A percentile compares a stretch with the other conserved stretches of the same genome.
Conservation (phyloP, 305 asterid genomes). For the Rubia balearica region DNA sequence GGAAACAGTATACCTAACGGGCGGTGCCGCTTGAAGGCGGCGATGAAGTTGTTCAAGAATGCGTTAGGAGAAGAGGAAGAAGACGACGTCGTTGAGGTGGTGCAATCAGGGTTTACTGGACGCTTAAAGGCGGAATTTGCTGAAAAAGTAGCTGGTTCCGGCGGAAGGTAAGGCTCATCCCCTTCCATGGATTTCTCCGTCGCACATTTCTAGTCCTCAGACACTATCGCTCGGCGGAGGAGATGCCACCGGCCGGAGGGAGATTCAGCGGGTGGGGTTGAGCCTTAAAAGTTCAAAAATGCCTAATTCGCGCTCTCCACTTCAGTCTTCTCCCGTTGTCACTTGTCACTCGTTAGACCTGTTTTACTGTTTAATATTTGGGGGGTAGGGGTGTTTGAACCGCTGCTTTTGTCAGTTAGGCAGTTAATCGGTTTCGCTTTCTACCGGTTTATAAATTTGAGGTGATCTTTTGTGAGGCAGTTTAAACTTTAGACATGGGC, state of each 20-base stretch:
- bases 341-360: no score
- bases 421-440: no score
- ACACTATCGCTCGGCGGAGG: background rate
- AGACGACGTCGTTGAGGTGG: constrained; percentile 52
- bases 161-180: constrained; percentile 81
- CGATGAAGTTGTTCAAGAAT: constrained; percentile 6
- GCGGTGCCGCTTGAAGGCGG: constrained; percentile 41
- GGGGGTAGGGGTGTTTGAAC: no score
- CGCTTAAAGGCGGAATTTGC: constrained; percentile 34
- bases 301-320: constrained; percentile 11
- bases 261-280: background rate
- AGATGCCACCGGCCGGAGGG: constrained; percentile 7
- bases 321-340: no score
- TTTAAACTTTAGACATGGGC: no score
- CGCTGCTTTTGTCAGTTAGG: no score
- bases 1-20: constrained; percentile 40
- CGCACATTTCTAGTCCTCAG: constrained; percentile 40
- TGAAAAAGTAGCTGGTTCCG: constrained; percentile 20
- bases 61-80: constrained; percentile 54
- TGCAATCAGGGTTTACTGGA: constrained; percentile 48
- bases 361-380: no score
- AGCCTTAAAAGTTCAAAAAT: background rate
- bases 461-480: no score
- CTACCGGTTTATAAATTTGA: no score
- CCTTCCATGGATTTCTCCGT: constrained; percentile 63